Evolutionary conservation across 176 grass and related monocot genomes (phyloP), one percentile per base, ranked within the genome.

Genomic region (Canna indica): DNA sequence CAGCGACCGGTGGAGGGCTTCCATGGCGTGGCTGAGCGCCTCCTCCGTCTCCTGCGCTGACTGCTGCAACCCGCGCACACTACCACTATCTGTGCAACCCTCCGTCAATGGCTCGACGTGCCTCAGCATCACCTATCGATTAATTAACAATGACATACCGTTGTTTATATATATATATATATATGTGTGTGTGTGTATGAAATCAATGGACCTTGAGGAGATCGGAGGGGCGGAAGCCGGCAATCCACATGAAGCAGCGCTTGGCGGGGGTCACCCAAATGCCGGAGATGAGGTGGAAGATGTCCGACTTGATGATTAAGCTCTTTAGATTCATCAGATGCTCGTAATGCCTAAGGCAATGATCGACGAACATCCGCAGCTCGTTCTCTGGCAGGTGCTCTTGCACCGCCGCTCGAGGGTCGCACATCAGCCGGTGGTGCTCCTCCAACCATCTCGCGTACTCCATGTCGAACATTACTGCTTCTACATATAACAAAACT

Each of bases 221-320:
- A 17, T 86, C 83, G 1, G 88, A 84, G 0, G 88, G 88, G 32
- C 88, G 83, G 75, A 83, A 84, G n/a, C 84, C 88, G 4, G 77
- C 88, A 3, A 86, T 79, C 83, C 88, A 90, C 53, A 90, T 64
- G 83, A 90, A 90, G 72, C 88, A 84, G 20, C 88, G 81, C 69
- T 90, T 83, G 38, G 81, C 83, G 44, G 88, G 74, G 59, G 73
- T 68, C 77, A 74, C 50, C 85, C 85, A 87, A 3, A 71, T 68
- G 64, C 85, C 85, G 70, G 74, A 83, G 73, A 83, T 65, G 70
- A 87, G 81, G 69, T 87, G 85, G 64, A 87, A 79, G 28, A 82
- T 77, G 69, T 87, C 85, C 4, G 47, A 76, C 36, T 26, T 72
- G 47, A 65, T 77, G 28, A 77, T 6, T 25, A 67, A 18, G 17